These are phyloP conservation scores for Sphaerosporella brunnea DNA, from an alignment of 495 filamentous ascomycete species.

Conservation along the genomic window DNA sequence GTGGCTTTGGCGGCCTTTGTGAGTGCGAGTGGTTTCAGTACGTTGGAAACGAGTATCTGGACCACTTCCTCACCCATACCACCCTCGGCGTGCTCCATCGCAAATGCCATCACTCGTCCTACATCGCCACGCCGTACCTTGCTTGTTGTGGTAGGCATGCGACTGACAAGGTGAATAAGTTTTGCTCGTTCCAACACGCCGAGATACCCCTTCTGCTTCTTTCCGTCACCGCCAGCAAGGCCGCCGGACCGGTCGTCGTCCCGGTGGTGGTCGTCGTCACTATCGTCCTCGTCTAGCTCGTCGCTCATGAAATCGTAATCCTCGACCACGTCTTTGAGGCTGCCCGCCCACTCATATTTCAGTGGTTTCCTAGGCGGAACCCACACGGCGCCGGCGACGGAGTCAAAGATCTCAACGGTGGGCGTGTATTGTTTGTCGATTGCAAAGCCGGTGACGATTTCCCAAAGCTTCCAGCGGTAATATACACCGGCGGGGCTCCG, in stretches of 20 bases:
- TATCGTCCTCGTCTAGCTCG: conserved; percentile 57
- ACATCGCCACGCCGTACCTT: conserved; percentile 72
- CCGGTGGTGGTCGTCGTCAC: conserved; percentile 51
- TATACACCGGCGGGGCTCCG: conserved; percentile 61
- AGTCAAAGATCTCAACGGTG: conserved; percentile 21
- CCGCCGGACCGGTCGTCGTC: conserved; percentile 35
- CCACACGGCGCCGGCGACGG: conserved; percentile 15
- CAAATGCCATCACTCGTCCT: conserved; percentile 71
- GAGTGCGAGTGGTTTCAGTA: conserved; percentile 28
- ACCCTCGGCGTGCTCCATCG: conserved; percentile 66
- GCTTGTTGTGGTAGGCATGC: conserved; percentile 58
- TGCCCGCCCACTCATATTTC: conserved; percentile 24
- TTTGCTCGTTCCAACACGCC: conserved; percentile 72
- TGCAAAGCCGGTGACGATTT: conserved; percentile 46
- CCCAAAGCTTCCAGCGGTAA: conserved; percentile 84
- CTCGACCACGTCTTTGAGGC: conserved; percentile 19
- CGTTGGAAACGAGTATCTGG: conserved; percentile 65
- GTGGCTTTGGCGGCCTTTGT: conserved; percentile 30
- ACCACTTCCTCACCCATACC: conserved; percentile 72
- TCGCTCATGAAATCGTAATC: conserved; percentile 19
- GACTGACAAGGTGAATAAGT: conserved; percentile 33
- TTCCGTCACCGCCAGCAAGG: conserved; percentile 36
- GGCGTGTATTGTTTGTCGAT: conserved; percentile 21
- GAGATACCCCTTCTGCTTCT: conserved; percentile 42
- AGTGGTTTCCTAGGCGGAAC: conserved; percentile 18